Conservation (phyloP, 371 early-diverging fungal genomes). For the Parasitella parasitica region DNA sequence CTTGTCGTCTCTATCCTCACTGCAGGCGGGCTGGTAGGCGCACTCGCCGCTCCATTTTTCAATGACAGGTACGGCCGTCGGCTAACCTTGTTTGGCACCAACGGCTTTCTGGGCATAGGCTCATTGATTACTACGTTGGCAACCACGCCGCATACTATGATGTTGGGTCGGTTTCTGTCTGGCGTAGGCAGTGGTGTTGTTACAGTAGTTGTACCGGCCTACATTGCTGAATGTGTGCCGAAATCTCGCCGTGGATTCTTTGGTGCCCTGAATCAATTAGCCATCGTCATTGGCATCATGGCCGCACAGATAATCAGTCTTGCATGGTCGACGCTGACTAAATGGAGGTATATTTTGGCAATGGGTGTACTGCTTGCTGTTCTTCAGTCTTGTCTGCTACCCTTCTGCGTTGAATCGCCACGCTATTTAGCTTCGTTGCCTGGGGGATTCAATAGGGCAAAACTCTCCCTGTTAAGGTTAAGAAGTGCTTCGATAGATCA, state of each 20-base stretch:
- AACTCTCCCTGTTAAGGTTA: slow-evolving; percentile 53
- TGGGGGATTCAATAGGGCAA: slow-evolving; percentile 56
- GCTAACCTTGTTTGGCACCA: slow-evolving; percentile 67
- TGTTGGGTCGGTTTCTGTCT: slow-evolving; percentile 77
- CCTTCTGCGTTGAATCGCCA: slow-evolving; percentile 83
- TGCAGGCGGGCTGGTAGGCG: slow-evolving; percentile 83
- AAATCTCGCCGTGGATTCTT: slow-evolving; percentile 70
- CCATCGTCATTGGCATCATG: slow-evolving; percentile 82
- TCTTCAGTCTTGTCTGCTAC: slow-evolving; percentile 62
- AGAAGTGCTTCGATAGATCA: slow-evolving; percentile 51
- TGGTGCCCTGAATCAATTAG: slow-evolving; percentile 82
- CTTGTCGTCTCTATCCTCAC: slow-evolving; percentile 72
- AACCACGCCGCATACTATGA: slow-evolving; percentile 46
- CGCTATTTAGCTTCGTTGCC: slow-evolving; percentile 59
- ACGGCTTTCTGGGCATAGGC: slow-evolving; percentile 60
- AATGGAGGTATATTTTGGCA: slow-evolving; percentile 69
- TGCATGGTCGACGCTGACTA: slow-evolving; percentile 53
- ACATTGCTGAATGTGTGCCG: slow-evolving; percentile 86
- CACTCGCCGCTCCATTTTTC: slow-evolving; percentile 69
- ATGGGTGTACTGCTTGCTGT: slow-evolving; percentile 59
- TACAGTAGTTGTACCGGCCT: slow-evolving; percentile 84
- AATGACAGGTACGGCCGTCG: slow-evolving; percentile 78
- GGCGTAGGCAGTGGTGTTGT: slow-evolving; percentile 86
- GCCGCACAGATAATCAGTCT: slow-evolving; percentile 66
- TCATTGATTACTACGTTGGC: slow-evolving; percentile 68